These are phyloP conservation scores for Eremothecium gossypii DNA, from an alignment of 1,139 yeast species.

Conservation along the genomic window DNA sequence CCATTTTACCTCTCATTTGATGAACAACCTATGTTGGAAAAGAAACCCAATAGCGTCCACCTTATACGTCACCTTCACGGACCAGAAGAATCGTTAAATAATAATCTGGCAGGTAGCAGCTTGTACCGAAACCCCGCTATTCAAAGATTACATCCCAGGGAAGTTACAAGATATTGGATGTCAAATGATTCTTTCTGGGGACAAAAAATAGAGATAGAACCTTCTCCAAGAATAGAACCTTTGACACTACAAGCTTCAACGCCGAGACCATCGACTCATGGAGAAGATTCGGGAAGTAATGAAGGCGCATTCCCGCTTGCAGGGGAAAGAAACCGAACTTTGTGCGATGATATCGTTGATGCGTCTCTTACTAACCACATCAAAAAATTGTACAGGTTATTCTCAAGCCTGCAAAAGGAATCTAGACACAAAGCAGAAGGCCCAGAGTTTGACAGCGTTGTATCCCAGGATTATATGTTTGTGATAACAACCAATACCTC, in stretches of 20 bases:
- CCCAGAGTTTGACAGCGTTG: conserved; percentile 11
- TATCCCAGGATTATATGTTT: conserved; percentile 13
- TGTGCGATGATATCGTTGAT: background rate
- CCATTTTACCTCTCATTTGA: conserved; percentile 3
- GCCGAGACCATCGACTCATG: too few species aligned
- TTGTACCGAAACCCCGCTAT: too few species aligned
- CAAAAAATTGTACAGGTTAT: conserved; percentile 13
- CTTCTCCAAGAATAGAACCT: too few species aligned
- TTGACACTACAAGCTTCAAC: too few species aligned
- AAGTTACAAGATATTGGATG: background rate
- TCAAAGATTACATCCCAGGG: background rate
- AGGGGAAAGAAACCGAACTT: background rate
- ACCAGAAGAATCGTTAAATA: background rate
- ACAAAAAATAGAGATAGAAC: too few species aligned
- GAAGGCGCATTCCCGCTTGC: too few species aligned
- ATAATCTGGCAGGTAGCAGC: too few species aligned
- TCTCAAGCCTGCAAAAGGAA: conserved; percentile 7
- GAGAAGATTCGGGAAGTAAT: too few species aligned
- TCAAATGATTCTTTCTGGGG: background rate
- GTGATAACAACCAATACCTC: conserved; percentile 16
- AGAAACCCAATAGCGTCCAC: background rate
- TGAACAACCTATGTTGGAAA: background rate
- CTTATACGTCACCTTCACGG: background rate
- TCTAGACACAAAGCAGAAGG: conserved; percentile 12
- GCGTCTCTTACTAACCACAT: conserved; percentile 13